Evolutionary conservation across 768 basidiomycete genomes (phyloP).

Genomic region (Gymnopilus junonius): DNA sequence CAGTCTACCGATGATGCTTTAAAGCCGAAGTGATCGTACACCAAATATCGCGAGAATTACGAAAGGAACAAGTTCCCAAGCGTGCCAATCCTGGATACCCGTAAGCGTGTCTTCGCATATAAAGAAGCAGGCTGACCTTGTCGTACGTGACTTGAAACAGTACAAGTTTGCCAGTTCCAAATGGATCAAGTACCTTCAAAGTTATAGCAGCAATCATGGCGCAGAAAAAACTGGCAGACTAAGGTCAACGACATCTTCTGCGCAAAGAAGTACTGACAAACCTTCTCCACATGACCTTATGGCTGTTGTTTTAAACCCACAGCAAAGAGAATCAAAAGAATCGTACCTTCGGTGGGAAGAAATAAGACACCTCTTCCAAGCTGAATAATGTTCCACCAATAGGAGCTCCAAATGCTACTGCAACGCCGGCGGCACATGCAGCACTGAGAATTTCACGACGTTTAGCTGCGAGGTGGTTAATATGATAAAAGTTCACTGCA

Average conservation of each 20-base stretch:
- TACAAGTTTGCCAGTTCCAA: conserved; percentile 93
- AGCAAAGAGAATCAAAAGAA: background rate
- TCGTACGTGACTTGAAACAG: conserved; percentile 92
- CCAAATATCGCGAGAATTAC: conserved; percentile 88
- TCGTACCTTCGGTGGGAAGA: conserved; percentile 89
- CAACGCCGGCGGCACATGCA: conserved; percentile 96
- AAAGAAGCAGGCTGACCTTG: conserved; percentile 48
- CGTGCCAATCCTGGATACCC: conserved; percentile 82
- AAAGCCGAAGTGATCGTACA: conserved; percentile 44
- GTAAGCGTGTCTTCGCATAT: background rate
- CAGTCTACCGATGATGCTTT: background rate
- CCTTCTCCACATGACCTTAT: conserved; percentile 92
- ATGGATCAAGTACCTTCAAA: conserved; percentile 90
- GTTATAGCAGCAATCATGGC: conserved; percentile 98
- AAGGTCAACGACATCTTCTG: conserved; percentile 31
- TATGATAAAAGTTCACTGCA: background rate
- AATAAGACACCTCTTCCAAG: conserved; percentile 95
- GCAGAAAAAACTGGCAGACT: conserved; percentile 82
- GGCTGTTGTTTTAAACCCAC: background rate
- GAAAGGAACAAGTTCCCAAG: conserved; percentile 86
- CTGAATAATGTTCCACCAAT: conserved; percentile 94
- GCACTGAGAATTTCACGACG: conserved; percentile 94
- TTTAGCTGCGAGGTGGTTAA: conserved; percentile 58
- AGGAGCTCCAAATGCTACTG: conserved; percentile 96
- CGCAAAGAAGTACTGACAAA: conserved; percentile 35